phyloP scores from a whole-genome alignment of 495 filamentous ascomycete genomes.

The Penicillium dipodomyicola region DNA sequence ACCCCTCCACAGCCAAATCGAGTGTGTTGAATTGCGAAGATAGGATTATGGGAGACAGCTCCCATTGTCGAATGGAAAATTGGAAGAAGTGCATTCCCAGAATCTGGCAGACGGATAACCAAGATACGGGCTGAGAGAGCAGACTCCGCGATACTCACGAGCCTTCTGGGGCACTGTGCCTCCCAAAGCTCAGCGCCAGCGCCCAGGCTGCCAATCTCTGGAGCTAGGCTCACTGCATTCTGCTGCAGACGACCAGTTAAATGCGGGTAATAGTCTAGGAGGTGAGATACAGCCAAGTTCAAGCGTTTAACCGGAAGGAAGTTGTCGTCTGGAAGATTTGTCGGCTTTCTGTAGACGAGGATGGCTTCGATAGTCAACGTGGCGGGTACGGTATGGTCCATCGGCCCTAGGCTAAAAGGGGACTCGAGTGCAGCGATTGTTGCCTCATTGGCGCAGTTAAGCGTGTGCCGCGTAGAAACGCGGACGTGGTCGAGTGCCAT shows the following conservation, averaged over 20 bases:
- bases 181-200: constrained; percentile 4
- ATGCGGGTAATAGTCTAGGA: constrained; percentile 12
- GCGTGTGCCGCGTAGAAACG: constrained; percentile 2
- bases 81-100: background rate
- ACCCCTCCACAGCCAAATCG: constrained; percentile 13
- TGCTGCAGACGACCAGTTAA: constrained; percentile 8
- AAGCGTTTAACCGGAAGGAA: background rate
- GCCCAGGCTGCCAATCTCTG: background rate
- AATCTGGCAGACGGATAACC: background rate
- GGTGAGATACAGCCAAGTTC: background rate
- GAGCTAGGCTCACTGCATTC: background rate
- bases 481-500: constrained; percentile 2
- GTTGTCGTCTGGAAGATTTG: background rate
- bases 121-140: constrained; percentile 1
- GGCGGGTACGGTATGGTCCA: background rate
- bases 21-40: constrained; percentile 11
- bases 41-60: constrained; percentile 1
- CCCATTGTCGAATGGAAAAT: background rate
- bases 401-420: constrained; percentile 6
- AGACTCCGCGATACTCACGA: background rate
- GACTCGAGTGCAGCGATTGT: constrained; percentile 4
- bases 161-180: background rate
- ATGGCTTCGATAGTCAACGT: background rate
- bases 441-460: constrained; percentile 6
- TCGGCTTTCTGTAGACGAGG: background rate